Evolutionary conservation across 2,329 filamentous ascomycete species (phyloP), one percentile per base, ranked within the genome.

Genomic region (Fonsecaea multimorphosa): DNA sequence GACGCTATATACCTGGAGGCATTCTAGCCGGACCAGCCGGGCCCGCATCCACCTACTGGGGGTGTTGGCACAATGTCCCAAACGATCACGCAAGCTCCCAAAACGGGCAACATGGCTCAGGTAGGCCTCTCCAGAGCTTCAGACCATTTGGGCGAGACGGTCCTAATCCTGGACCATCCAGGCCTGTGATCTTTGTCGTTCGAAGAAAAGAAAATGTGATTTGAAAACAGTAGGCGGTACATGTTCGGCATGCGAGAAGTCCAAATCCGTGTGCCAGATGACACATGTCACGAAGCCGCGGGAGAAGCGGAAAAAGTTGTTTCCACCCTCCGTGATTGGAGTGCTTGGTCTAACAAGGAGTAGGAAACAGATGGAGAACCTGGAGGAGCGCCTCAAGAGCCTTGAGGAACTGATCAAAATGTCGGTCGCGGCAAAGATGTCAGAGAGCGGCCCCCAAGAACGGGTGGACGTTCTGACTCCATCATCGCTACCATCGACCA

Each of bases 261-360:
- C 97, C 83, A 97, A 97, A 84, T 97, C 93, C 3, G 92, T 96
- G 72, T 98, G 94, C 78, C 87, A 97, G 72, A 97, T 97, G 76
- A 98, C 95, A 0, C 92, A 97, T 77, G 93, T 97, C 40, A 94
- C 98, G 82, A 99, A 99, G 87, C 98, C 98, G 85, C 87, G 94
- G 68, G 94, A 91, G 77, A 93, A 93, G 58, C 94, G 94, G 1
- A 98, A 98, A 83, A 94, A 94, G 92, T 96, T 40, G 16, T 46
- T 51, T 19, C 9, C 27, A n/a, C 40, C 2, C 16, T n/a, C 9
- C 24, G 19, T 14, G 24, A 14, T 27, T 9, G 31, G 16, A 44
- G 52, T 31, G 8, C 12, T 22, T 52, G 6, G 31, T 32, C 51
- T 57, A 27, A 53, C 32, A 46, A 57, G 32, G 29, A 14, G 24